A percentile compares a stretch with the other conserved stretches of the same genome.
These are phyloP conservation scores for Gossypioides kirkii DNA, from an alignment of 345 rosid species.

Conservation along the genomic window DNA sequence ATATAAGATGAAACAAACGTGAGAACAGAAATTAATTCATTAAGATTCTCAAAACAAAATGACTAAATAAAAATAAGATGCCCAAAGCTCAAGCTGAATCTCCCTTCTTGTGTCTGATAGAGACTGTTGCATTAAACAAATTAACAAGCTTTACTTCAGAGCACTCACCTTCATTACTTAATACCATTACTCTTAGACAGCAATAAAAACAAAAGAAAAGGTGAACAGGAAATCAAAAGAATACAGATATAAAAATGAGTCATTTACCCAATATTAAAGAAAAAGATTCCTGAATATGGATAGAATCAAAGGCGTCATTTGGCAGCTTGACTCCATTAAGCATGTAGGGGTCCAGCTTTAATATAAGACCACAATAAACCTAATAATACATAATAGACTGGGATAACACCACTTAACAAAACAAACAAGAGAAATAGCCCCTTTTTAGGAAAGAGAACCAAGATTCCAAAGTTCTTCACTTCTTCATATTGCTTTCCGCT, in stretches of 20 bases:
- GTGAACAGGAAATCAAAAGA: not conserved
- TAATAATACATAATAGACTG: no score
- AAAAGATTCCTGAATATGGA: not conserved
- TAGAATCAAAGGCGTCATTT: not conserved
- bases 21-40: not conserved
- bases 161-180: not conserved
- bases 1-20: not conserved
- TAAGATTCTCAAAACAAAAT: not conserved
- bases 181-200: not conserved
- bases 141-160: not conserved
- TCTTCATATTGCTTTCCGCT: not conserved
- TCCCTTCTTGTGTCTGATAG: no score
- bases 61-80: not conserved
- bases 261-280: constrained; percentile 1
- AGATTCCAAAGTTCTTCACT: not conserved
- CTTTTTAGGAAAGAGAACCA: not conserved
- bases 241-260: not conserved
- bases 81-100: not conserved
- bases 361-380: not conserved
- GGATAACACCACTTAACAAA: no score
- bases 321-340: not conserved
- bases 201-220: not conserved
- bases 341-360: not conserved
- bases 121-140: not conserved
- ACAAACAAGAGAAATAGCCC: not conserved